These are phyloP conservation scores for Drosera spatulata DNA, from an alignment of 179 eudicot species.

Conservation along the genomic window DNA sequence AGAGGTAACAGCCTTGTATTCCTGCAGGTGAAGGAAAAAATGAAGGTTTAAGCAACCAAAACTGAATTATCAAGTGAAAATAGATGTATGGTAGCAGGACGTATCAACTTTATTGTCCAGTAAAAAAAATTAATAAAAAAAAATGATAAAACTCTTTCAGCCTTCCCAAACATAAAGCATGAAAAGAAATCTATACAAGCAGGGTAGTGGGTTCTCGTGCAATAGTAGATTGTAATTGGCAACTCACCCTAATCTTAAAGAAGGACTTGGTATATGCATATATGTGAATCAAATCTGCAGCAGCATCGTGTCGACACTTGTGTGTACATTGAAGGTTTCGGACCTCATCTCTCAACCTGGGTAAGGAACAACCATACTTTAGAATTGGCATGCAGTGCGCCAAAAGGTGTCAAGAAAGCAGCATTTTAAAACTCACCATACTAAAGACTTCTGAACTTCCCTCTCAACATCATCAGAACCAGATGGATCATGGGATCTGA, in stretches of 20 bases:
- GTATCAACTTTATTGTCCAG: no score
- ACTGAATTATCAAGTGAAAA: neutral
- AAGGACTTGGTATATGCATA: constrained; percentile 87
- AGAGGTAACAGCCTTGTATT: constrained; percentile 65
- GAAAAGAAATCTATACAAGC: no score
- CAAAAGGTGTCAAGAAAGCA: no score
- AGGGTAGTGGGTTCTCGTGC: no score
- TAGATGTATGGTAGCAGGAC: no score
- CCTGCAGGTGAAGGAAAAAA: constrained; percentile 35
- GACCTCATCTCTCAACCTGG: constrained; percentile 94
- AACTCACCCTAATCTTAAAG: constrained; percentile 64
- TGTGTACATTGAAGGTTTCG: constrained; percentile 76
- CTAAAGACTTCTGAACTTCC: constrained; percentile 65
- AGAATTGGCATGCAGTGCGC: neutral
- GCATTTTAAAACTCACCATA: constrained; percentile 42
- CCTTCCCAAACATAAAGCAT: no score
- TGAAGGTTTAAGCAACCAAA: neutral
- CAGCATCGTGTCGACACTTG: constrained; percentile 93
- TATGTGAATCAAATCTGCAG: constrained; percentile 92
- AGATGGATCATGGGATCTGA: constrained; percentile 74
- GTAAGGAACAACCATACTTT: neutral
- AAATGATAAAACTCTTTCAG: no score
- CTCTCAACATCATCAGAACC: constrained; percentile 48
- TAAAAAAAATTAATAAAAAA: no score
- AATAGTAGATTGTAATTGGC: neutral